Percentiles rank a stretch among this genome's conserved stretches.
Evolutionary conservation across 495 filamentous ascomycete species (phyloP).

Genomic region (Aspergillus coremiiformis): DNA sequence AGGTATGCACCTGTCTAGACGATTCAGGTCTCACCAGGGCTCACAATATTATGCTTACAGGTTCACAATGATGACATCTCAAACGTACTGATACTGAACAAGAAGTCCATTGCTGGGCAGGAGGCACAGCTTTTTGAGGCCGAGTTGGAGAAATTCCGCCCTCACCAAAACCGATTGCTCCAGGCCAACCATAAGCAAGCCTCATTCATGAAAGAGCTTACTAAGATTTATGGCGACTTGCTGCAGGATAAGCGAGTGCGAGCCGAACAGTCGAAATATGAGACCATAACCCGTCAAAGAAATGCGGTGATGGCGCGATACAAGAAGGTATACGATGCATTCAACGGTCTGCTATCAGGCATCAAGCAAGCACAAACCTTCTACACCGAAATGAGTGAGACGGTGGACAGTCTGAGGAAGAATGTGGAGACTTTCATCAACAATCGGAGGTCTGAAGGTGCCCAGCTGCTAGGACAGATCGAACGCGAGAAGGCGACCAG

Average conservation of each 20-base stretch:
- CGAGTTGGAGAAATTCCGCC: slow-evolving; percentile 92
- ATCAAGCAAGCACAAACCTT: slow-evolving; percentile 80
- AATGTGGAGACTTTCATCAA: slow-evolving; percentile 96
- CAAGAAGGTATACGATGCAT: slow-evolving; percentile 86
- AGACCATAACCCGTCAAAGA: slow-evolving; percentile 74
- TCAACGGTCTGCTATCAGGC: slow-evolving; percentile 82
- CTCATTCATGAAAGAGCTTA: slow-evolving; percentile 90
- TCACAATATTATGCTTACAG: slow-evolving; percentile 39
- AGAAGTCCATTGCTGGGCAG: slow-evolving; percentile 77
- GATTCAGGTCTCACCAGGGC: background rate
- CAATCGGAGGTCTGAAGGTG: slow-evolving; percentile 86
- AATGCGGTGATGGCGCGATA: slow-evolving; percentile 78
- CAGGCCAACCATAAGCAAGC: slow-evolving; percentile 93
- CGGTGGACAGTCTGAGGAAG: slow-evolving; percentile 87
- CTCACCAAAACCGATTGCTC: slow-evolving; percentile 82
- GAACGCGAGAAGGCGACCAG: slow-evolving; percentile 66
- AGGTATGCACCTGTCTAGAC: slow-evolving; percentile 47
- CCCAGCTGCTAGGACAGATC: slow-evolving; percentile 79
- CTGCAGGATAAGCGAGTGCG: slow-evolving; percentile 92
- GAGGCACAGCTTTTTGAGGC: slow-evolving; percentile 86
- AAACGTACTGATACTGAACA: slow-evolving; percentile 92
- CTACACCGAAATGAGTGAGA: slow-evolving; percentile 93
- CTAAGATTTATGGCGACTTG: slow-evolving; percentile 75
- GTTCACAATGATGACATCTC: slow-evolving; percentile 95
- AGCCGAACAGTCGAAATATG: slow-evolving; percentile 90